Conservation (phyloP, 371 early-diverging fungal species). For the Mortierella sp. region DNA sequence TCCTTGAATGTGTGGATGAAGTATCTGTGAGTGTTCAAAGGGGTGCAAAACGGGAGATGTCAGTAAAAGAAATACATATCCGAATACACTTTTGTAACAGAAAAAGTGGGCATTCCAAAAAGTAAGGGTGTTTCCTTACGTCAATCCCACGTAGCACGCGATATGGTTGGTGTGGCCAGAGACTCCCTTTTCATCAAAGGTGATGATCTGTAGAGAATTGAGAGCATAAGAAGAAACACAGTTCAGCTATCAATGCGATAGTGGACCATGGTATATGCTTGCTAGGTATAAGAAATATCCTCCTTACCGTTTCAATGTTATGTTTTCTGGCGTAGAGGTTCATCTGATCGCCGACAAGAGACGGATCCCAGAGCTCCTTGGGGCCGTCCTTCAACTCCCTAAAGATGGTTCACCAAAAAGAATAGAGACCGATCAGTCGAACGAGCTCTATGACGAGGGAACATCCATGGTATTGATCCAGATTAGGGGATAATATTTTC, state of each 20-base stretch:
- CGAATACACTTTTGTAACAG: no score
- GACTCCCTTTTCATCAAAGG: constrained; percentile 95
- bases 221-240: neutral
- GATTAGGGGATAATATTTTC: no score
- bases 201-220: constrained; percentile 73
- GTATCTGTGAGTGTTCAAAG: constrained; percentile 18
- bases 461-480: no score
- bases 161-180: constrained; percentile 96
- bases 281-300: no score
- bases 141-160: constrained; percentile 82
- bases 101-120: no score
- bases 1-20: constrained; percentile 53
- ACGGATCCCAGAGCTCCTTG: constrained; percentile 75
- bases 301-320: constrained; percentile 72
- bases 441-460: no score
- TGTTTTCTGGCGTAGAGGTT: constrained; percentile 69
- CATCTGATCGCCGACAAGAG: constrained; percentile 66
- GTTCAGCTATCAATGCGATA: neutral
- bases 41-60: neutral
- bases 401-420: no score
- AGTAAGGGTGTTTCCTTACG: constrained; percentile 59
- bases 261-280: neutral
- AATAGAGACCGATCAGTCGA: no score
- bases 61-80: neutral
- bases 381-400: constrained; percentile 84